These are phyloP conservation scores for Cornus suecica DNA, from an alignment of 148 eudicot genomes.

Conservation along the genomic window DNA sequence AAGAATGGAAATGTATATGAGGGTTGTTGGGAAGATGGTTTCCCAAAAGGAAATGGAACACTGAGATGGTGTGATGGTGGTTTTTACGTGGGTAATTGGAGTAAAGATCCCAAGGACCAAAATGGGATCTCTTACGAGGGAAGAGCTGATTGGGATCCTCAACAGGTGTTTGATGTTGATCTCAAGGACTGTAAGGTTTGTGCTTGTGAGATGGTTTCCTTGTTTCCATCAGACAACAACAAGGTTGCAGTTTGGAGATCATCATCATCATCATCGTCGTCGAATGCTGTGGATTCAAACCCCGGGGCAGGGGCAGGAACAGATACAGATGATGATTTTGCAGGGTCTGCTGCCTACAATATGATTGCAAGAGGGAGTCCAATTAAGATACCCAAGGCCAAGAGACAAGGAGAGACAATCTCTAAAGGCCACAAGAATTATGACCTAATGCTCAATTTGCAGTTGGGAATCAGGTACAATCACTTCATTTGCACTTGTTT, in stretches of 20 bases:
- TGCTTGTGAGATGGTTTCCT: constrained; percentile 51
- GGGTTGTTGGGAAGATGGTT: constrained; percentile 76
- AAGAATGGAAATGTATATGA: constrained; percentile 60
- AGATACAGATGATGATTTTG: constrained; percentile 29
- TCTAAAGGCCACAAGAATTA: constrained; percentile 82
- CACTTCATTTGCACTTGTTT: too few relatives aligned
- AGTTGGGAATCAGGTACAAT: constrained; percentile 72
- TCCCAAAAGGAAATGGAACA: constrained; percentile 84
- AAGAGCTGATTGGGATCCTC: constrained; percentile 60
- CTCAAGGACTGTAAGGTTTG: constrained; percentile 43
- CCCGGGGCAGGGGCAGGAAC: constrained; percentile 41
- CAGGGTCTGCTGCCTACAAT: constrained; percentile 31
- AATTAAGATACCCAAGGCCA: constrained; percentile 58
- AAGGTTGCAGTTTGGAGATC: constrained; percentile 76
- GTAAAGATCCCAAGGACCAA: constrained; percentile 51
- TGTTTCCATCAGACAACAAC: constrained; percentile 86
- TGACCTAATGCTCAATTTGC: constrained; percentile 93
- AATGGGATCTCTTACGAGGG: constrained; percentile 46
- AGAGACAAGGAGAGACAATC: constrained; percentile 78
- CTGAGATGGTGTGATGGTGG: constrained; percentile 64
- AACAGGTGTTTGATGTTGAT: constrained; percentile 47
- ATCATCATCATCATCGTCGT: too few relatives aligned
- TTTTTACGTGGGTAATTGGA: constrained; percentile 74
- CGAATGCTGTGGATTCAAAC: constrained; percentile 51
- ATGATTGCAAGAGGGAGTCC: constrained; percentile 40